Percentiles rank a stretch among this genome's conserved stretches.
phyloP scores from a whole-genome alignment of 192 early-diverging fungal genomes.

The Spizellomyces sp. region DNA sequence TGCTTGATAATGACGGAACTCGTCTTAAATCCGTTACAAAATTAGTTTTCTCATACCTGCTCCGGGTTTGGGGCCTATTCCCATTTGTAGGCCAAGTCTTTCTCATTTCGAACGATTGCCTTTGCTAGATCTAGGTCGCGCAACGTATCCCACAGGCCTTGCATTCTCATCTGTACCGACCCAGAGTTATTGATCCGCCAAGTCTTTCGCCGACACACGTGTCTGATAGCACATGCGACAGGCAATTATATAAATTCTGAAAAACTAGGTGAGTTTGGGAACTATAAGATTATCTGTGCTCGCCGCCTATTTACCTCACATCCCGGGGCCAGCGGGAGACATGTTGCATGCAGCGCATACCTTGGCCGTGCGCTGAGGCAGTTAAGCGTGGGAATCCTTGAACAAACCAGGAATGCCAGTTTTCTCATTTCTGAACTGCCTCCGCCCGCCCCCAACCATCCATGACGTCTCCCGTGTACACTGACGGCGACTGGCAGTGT shows the following conservation, averaged over 20 bases:
- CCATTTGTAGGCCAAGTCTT: neutral
- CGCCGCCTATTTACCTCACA: neutral
- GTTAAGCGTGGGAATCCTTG: no score
- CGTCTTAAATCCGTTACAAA: neutral
- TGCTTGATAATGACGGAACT: neutral
- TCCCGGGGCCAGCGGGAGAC: neutral
- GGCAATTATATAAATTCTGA: neutral
- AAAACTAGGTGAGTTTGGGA: neutral
- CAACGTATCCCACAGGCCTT: no score
- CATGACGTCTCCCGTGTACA: no score
- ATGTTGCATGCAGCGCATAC: neutral
- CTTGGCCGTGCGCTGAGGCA: neutral
- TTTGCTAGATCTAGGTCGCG: no score
- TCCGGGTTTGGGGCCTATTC: constrained; percentile 3
- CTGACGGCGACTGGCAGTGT: no score
- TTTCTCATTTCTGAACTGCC: no score
- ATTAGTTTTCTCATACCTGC: neutral
- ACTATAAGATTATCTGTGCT: neutral
- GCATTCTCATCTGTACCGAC: no score
- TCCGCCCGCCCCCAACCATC: no score
- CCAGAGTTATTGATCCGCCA: no score
- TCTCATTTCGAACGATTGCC: no score
- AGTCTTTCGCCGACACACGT: neutral
- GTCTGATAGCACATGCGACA: neutral
- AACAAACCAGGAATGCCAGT: no score